Evolutionary conservation across 2,329 filamentous ascomycete species (phyloP), one percentile per base, ranked within the genome.

Genomic region (Aspergillus aculeatus): DNA sequence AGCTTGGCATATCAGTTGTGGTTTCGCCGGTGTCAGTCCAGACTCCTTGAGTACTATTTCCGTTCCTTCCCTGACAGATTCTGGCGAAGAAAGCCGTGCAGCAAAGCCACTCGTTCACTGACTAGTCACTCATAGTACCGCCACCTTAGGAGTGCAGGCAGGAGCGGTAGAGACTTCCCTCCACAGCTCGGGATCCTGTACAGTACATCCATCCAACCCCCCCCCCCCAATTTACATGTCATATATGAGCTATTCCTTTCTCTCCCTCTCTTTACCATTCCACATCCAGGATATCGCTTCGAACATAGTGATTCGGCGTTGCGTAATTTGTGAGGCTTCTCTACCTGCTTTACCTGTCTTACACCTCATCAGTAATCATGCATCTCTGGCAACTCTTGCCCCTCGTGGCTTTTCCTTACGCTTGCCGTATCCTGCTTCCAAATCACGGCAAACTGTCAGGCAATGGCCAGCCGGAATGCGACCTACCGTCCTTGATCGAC

Each of bases 401-500:
- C 19, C 48, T 62, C 16, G 41, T 62, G 32, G 6, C 11, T 16
- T 14, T 41, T 41, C 38, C 38, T 41, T 41, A 41, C n/a, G 21
- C 41, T 21, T 19, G 24, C 12, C 14, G 21, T 24, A 1, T 41
- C 35, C 51, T 26, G 10, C 11, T 24, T 14, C 21, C 23, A 2
- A 19, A 11, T 5, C 21, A 23, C 21, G 21, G 5, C 11, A 14
- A 38, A 35, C 16, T 24, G 35, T 23, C 21, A 3, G 21, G 21
- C 23, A 11, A 31, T 2, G 21, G 14, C 23, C 9, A 16, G 6
- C 23, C n/a, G 14, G 41, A 48, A 19, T 69, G 68, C 29, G 47
- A 31, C n/a, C 73, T 71, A 58, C 75, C 76, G 11, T 66, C 71
- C 7, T 71, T 87, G 31, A 73, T 84, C 19, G 78, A 85, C 64